Conservation (phyloP, 305 asterid genomes). For the Fraxinus paxiana region DNA sequence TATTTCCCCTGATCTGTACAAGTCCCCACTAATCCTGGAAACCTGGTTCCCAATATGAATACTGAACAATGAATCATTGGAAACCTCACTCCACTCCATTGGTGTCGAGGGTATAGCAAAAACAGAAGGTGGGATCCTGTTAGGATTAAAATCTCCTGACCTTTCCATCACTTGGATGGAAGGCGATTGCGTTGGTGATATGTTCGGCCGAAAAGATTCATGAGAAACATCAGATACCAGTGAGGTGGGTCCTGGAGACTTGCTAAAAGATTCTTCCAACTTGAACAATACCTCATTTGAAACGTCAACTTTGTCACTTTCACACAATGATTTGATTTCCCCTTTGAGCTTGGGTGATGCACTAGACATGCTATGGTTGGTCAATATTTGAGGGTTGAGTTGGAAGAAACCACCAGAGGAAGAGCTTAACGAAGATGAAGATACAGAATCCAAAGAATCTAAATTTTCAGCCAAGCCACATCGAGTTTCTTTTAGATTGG, state of each 20-base stretch:
- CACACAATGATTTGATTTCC: constrained; percentile 10
- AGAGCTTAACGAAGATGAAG: constrained; percentile 38
- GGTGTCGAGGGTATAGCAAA: constrained; percentile 35
- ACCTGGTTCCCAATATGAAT: constrained; percentile 38
- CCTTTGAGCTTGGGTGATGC: constrained; percentile 30
- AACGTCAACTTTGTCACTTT: constrained; percentile 20
- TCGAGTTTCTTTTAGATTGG: constrained; percentile 13
- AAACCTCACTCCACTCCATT: constrained; percentile 52
- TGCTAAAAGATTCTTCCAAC: constrained; percentile 29
- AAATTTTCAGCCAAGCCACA: constrained; percentile 24
- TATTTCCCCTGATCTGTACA: constrained; percentile 12
- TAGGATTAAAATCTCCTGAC: constrained; percentile 40
- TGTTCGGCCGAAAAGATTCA: constrained; percentile 30
- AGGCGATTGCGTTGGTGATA: constrained; percentile 46
- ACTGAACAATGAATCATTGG: constrained; percentile 69
- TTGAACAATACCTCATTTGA: constrained; percentile 25
- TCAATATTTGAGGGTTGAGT: constrained; percentile 28
- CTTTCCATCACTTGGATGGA: constrained; percentile 58
- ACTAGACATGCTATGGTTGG: constrained; percentile 16
- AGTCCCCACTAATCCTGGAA: neutral
- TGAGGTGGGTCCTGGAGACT: constrained; percentile 33
- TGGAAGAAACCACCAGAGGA: constrained; percentile 32
- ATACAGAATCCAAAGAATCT: constrained; percentile 34
- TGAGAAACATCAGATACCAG: constrained; percentile 32
- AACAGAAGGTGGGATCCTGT: constrained; percentile 41